Evolutionary conservation across 2,329 filamentous ascomycete species (phyloP).

Genomic region (Nemania abortiva): DNA sequence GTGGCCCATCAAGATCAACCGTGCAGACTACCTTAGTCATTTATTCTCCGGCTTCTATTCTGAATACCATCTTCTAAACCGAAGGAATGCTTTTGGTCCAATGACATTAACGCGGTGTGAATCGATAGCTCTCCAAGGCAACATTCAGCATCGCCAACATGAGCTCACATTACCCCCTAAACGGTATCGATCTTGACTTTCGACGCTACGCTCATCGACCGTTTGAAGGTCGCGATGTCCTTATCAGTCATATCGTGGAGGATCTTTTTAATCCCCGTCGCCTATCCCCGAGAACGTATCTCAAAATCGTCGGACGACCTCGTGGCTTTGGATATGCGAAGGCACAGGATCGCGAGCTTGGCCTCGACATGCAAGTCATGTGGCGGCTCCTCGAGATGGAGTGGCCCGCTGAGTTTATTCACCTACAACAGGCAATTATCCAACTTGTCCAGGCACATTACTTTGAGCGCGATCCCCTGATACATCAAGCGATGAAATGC

Average conservation of each 20-base stretch:
- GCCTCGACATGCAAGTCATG: slow-evolving; percentile 47
- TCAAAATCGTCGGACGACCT: not conserved
- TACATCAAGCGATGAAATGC: slow-evolving; percentile 17
- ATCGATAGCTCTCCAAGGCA: not conserved
- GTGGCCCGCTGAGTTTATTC: slow-evolving; percentile 9
- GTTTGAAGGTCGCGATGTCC: slow-evolving; percentile 49
- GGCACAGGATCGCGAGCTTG: slow-evolving; percentile 42
- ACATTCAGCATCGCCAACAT: slow-evolving; percentile 28
- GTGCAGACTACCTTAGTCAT: not conserved
- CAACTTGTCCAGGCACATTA: slow-evolving; percentile 27
- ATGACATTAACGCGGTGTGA: not conserved
- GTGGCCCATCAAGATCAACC: not conserved
- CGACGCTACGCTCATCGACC: slow-evolving; percentile 52
- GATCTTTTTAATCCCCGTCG: slow-evolving; percentile 47
- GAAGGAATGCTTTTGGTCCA: not conserved
- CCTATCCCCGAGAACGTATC: slow-evolving; percentile 35
- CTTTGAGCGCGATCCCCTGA: slow-evolving; percentile 24
- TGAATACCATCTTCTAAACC: not conserved
- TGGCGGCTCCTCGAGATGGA: slow-evolving; percentile 46
- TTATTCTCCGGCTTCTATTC: not conserved
- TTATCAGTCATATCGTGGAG: slow-evolving; percentile 51
- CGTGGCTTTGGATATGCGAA: slow-evolving; percentile 40
- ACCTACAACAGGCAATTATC: slow-evolving; percentile 21
- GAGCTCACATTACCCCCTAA: slow-evolving; percentile 52
- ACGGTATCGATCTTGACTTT: slow-evolving; percentile 51